Evolutionary conservation across 2,329 filamentous ascomycete species (phyloP).

Genomic region (Fusarium oxysporum): DNA sequence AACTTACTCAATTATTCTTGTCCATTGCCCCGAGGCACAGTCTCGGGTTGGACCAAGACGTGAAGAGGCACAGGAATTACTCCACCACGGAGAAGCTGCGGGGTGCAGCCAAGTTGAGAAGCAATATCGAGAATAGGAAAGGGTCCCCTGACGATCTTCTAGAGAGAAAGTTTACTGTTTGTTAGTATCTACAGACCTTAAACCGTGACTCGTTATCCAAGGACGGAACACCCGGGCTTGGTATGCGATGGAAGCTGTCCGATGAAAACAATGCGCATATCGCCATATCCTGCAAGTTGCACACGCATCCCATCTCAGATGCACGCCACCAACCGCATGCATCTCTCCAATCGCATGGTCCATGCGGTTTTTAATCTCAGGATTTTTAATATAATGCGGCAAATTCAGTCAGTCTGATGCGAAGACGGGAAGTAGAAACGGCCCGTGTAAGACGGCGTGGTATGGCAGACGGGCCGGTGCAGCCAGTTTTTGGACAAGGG

Average conservation of each 20-base stretch:
- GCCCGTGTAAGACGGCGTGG: slow-evolving; percentile 34
- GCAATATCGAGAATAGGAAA: slow-evolving; percentile 4
- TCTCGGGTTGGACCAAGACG: slow-evolving; percentile 2
- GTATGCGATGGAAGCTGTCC: not conserved
- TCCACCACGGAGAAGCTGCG: slow-evolving; percentile 38
- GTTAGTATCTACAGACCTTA: not conserved
- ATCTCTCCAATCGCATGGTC: slow-evolving; percentile 33
- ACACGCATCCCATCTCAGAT: slow-evolving; percentile 22
- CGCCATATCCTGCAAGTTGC: slow-evolving; percentile 24
- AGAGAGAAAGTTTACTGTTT: not conserved
- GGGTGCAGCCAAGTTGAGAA: slow-evolving; percentile 35
- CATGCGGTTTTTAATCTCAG: slow-evolving; percentile 31
- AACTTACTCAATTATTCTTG: not conserved
- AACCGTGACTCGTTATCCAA: not conserved
- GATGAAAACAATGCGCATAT: not conserved
- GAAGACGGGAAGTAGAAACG: slow-evolving; percentile 32
- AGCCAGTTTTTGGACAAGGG: slow-evolving; percentile 29
- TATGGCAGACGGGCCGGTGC: slow-evolving; percentile 38
- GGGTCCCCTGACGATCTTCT: slow-evolving; percentile 29
- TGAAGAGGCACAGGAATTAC: slow-evolving; percentile 18
- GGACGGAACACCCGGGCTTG: not conserved
- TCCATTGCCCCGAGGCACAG: slow-evolving; percentile 18
- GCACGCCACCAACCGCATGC: slow-evolving; percentile 21
- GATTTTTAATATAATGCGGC: not conserved
- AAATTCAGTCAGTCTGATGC: slow-evolving; percentile 3